Evolutionary conservation across 768 basidiomycete species (phyloP).

Genomic region (Pholiota molesta): DNA sequence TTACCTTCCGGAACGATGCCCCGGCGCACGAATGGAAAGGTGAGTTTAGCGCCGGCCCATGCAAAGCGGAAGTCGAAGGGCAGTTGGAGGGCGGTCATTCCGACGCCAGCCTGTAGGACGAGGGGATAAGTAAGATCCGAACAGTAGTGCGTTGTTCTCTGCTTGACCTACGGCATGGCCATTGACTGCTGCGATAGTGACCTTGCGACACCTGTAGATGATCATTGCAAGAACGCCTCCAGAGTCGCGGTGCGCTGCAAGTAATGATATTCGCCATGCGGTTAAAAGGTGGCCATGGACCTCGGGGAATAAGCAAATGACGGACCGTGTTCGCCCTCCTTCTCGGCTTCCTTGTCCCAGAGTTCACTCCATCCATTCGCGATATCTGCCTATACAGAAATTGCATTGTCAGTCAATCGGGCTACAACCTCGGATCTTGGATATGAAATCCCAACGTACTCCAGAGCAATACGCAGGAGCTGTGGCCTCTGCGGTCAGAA

Average conservation of each 20-base stretch:
- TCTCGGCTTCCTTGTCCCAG: slow-evolving; percentile 41
- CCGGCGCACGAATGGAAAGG: slow-evolving; percentile 52
- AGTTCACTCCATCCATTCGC: slow-evolving; percentile 48
- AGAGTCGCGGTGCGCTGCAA: slow-evolving; percentile 46
- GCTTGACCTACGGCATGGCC: slow-evolving; percentile 45
- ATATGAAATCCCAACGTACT: slow-evolving; percentile 31
- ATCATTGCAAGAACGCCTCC: slow-evolving; percentile 51
- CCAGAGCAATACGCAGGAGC: slow-evolving; percentile 60
- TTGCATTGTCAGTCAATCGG: not conserved
- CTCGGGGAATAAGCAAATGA: not conserved
- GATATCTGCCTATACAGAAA: slow-evolving; percentile 46
- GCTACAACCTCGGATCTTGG: not conserved
- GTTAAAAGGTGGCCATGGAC: not conserved
- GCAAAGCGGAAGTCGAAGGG: slow-evolving; percentile 56
- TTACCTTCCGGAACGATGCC: slow-evolving; percentile 40
- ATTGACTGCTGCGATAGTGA: slow-evolving; percentile 55
- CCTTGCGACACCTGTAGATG: slow-evolving; percentile 56
- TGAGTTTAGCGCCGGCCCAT: slow-evolving; percentile 52
- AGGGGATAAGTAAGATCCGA: not conserved
- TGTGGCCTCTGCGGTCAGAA: slow-evolving; percentile 53
- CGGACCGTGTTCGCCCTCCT: slow-evolving; percentile 51
- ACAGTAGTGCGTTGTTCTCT: not conserved
- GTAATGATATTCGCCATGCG: not conserved
- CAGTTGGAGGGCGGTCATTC: slow-evolving; percentile 51
- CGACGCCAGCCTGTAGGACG: slow-evolving; percentile 41